phyloP scores from a whole-genome alignment of 202 grass and related monocot species.

The Sporobolus alterniflorus region DNA sequence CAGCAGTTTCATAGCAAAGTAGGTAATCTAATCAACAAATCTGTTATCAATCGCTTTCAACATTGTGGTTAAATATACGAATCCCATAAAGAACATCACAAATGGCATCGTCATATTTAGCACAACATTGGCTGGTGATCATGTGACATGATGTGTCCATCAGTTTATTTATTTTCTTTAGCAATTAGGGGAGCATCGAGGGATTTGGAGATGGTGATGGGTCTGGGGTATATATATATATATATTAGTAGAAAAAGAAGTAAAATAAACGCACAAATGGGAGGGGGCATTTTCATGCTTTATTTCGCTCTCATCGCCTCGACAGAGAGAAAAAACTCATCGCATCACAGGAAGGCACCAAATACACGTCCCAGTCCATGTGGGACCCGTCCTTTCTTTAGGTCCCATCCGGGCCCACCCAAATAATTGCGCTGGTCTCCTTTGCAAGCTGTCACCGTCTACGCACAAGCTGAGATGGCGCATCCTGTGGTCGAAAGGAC shows the following conservation, averaged over 20 bases:
- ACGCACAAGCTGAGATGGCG: neutral
- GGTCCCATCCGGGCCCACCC: slow-evolving; percentile 45
- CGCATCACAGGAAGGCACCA: slow-evolving; percentile 51
- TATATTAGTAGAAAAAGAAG: neutral
- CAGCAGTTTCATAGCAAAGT: no score
- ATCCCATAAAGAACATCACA: slow-evolving; percentile 6
- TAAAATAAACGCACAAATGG: slow-evolving; percentile 4
- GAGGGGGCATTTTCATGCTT: slow-evolving; percentile 54
- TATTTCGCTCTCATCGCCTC: slow-evolving; percentile 41
- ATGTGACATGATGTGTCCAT: slow-evolving; percentile 34
- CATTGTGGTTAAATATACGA: slow-evolving; percentile 25
- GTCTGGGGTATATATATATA: neutral
- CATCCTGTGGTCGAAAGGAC: neutral
- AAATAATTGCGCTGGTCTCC: slow-evolving; percentile 73
- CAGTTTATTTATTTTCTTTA: slow-evolving; percentile 17
- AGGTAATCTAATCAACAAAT: no score
- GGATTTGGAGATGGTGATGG: neutral
- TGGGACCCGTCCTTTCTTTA: slow-evolving; percentile 40
- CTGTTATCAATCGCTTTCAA: slow-evolving; percentile 8
- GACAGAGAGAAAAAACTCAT: slow-evolving; percentile 53
- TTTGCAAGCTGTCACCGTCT: slow-evolving; percentile 20
- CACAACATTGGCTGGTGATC: neutral
- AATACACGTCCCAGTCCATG: slow-evolving; percentile 56
- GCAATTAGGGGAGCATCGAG: neutral
- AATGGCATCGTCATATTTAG: slow-evolving; percentile 2